Evolutionary conservation across 2,329 filamentous ascomycete genomes (phyloP).

Genomic region (Ophiostoma tasmaniense): DNA sequence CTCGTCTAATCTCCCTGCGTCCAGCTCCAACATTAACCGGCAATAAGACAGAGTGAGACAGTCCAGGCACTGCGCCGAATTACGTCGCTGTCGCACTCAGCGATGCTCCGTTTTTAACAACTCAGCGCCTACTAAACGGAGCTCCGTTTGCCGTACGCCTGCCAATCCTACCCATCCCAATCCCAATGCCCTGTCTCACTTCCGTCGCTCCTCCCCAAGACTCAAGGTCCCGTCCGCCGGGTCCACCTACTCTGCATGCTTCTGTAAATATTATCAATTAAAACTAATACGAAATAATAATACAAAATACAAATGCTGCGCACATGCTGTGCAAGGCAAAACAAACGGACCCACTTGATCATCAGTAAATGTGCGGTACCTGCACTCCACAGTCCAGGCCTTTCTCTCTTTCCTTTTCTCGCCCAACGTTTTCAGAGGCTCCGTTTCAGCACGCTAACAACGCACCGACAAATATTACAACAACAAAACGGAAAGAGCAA

Average conservation of each 20-base stretch:
- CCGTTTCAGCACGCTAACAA: neutral
- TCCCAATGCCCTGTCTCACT: neutral
- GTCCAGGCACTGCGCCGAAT: neutral
- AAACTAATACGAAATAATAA: neutral
- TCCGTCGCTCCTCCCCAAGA: slow-evolving; percentile 1
- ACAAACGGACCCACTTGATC: slow-evolving; percentile 1
- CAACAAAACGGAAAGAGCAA: neutral
- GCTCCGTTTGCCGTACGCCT: neutral
- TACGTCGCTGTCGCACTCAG: neutral
- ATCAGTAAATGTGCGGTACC: neutral
- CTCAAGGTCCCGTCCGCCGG: neutral
- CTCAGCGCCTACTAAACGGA: neutral
- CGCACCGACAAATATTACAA: neutral
- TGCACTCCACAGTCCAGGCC: slow-evolving; percentile 4
- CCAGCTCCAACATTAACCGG: slow-evolving; percentile 1
- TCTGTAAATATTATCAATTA: neutral
- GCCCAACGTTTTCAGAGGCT: neutral
- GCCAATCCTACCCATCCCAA: slow-evolving; percentile 2
- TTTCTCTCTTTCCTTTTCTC: neutral
- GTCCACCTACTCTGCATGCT: neutral
- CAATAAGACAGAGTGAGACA: neutral
- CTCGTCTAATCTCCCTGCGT: neutral
- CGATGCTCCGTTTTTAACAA: neutral
- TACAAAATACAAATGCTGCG: neutral
- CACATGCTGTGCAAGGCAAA: neutral